These are phyloP conservation scores for Dalbergia cultrata DNA, from an alignment of 306 rosid genomes.

Conservation along the genomic window DNA sequence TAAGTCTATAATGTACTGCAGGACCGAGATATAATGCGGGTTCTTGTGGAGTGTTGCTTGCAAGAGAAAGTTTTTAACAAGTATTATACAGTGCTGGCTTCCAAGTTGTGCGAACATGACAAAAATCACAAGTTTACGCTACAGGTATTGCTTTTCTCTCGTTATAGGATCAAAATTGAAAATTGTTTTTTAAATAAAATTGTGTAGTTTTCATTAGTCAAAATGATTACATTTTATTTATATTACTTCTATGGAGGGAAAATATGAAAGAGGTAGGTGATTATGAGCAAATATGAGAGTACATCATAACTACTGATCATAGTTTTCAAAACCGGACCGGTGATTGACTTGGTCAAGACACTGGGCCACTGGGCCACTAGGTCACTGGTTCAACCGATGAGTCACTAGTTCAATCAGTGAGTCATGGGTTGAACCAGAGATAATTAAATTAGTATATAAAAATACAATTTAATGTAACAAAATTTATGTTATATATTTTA, in stretches of 20 bases:
- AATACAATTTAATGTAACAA: no score
- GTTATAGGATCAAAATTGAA: constrained; percentile 6
- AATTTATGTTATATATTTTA: no score
- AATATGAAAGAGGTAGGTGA: constrained; percentile 4
- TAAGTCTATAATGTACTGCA: constrained; percentile 43
- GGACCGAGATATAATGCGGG: constrained; percentile 94
- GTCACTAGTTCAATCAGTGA: no score
- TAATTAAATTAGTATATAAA: no score
- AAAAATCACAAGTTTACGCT: constrained; percentile 94
- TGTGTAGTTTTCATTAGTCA: constrained; percentile 2
- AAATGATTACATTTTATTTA: not conserved
- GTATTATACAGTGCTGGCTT: constrained; percentile 85
- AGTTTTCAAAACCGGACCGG: no score
- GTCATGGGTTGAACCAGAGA: no score
- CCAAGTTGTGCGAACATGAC: constrained; percentile 91
- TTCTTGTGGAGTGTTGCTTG: constrained; percentile 91
- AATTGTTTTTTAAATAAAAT: constrained; percentile 1
- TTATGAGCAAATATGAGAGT: not conserved
- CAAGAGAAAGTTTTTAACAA: constrained; percentile 94
- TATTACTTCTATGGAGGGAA: not conserved
- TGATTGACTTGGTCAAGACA: no score
- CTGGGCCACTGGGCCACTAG: no score
- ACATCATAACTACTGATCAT: not conserved
- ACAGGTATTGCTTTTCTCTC: constrained; percentile 65
- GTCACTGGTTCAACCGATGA: no score